phyloP scores from a whole-genome alignment of 345 rosid species.

The Hypericum androsaemum region DNA sequence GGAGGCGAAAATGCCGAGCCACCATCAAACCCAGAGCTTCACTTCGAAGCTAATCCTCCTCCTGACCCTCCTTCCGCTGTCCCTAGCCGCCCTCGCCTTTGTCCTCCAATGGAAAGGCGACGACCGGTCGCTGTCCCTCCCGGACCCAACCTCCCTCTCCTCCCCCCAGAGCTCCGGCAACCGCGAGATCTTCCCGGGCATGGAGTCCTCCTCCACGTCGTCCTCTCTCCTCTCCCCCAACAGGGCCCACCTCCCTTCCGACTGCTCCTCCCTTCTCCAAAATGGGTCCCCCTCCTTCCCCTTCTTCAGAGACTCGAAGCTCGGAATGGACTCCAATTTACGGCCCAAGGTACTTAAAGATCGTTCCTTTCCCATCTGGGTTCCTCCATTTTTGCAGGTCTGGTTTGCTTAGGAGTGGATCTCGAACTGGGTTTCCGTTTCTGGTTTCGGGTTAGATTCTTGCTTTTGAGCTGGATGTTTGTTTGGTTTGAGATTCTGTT shows the following conservation, averaged over 20 bases:
- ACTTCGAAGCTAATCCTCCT: slow-evolving; percentile 60
- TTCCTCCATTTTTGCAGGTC: no score
- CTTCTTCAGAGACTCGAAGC: slow-evolving; percentile 65
- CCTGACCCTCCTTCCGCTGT: slow-evolving; percentile 70
- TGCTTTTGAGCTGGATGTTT: no score
- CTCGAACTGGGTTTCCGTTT: no score
- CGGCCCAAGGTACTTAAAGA: slow-evolving; percentile 48
- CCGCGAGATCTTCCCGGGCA: slow-evolving; percentile 78
- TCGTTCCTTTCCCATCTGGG: no score
- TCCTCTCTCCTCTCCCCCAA: slow-evolving; percentile 46
- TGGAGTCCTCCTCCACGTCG: slow-evolving; percentile 45
- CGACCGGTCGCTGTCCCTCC: slow-evolving; percentile 21
- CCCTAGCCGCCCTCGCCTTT: slow-evolving; percentile 83
- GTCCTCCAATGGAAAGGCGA: slow-evolving; percentile 89
- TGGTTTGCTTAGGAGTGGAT: no score
- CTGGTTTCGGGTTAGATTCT: no score
- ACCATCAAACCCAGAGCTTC: slow-evolving; percentile 23
- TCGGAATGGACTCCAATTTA: slow-evolving; percentile 44
- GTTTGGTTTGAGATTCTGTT: no score
- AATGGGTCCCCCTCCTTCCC: slow-evolving; percentile 71
- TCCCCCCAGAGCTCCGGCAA: slow-evolving; percentile 58
- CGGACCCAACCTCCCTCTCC: slow-evolving; percentile 57
- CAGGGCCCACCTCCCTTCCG: slow-evolving; percentile 37
- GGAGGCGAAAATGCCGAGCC: no score
- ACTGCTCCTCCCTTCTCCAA: slow-evolving; percentile 49